A percentile compares a stretch with the other conserved stretches of the same genome.
Evolutionary conservation across 306 rosid species (phyloP).

Genomic region (Psophocarpus tetragonolobus): DNA sequence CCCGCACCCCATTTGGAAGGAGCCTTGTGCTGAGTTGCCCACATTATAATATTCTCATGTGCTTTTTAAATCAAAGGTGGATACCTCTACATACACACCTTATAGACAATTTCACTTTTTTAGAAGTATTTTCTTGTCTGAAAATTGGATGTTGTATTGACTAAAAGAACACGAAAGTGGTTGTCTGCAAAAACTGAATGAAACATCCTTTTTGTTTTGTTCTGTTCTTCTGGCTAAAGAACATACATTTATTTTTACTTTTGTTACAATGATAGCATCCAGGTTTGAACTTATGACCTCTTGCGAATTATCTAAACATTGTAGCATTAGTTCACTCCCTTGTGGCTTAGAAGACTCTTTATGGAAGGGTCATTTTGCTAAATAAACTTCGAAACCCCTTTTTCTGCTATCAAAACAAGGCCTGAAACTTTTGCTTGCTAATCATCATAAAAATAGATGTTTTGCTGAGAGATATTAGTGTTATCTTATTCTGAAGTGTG

Average conservation of each 20-base stretch:
- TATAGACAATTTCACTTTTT: not conserved
- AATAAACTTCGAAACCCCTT: not conserved
- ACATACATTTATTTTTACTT: not conserved
- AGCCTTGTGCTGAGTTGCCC: not conserved
- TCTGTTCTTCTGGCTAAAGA: not conserved
- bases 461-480: not conserved
- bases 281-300: not conserved
- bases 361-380: not conserved
- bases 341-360: not conserved
- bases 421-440: not conserved
- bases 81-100: not conserved
- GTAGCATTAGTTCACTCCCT: not conserved
- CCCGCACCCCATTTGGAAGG: not conserved
- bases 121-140: not conserved
- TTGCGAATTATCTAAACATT: not conserved
- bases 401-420: not conserved
- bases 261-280: not conserved
- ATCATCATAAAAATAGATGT: not conserved
- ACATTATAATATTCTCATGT: not conserved
- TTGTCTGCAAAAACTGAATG: not conserved
- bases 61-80: not conserved
- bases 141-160: not conserved
- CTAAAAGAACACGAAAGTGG: not conserved
- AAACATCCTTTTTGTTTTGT: not conserved
- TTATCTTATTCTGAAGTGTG: conserved; percentile 9